Percentiles rank a stretch among this genome's conserved stretches.
Conservation (phyloP, 768 basidiomycete species). For the Kwoniella sp. region DNA sequence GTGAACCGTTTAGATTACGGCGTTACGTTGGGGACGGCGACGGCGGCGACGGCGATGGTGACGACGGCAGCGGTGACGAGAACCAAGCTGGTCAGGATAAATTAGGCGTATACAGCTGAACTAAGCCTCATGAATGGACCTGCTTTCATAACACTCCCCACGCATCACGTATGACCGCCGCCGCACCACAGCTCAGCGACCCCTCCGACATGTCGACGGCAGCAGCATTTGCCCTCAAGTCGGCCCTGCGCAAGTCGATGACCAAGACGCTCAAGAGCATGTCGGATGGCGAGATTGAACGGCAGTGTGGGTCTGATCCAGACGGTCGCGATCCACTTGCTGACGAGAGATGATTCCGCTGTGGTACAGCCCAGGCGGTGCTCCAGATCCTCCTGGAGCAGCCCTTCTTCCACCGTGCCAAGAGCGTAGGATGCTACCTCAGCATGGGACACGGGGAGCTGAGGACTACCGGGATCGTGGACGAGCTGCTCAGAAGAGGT, state of each 20-base stretch:
- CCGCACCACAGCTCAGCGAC: neutral
- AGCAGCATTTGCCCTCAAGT: constrained; percentile 23
- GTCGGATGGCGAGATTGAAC: constrained; percentile 23
- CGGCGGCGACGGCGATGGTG: too few relatives aligned
- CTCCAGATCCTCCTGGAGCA: constrained; percentile 11
- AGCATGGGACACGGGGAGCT: constrained; percentile 40
- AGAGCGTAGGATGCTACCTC: constrained; percentile 38
- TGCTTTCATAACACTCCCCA: too few relatives aligned
- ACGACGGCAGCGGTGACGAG: too few relatives aligned
- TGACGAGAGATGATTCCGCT: neutral
- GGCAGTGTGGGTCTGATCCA: constrained; percentile 28
- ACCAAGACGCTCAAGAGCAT: constrained; percentile 28
- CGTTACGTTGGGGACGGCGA: neutral
- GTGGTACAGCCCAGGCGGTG: constrained; percentile 21
- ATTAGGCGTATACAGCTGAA: too few relatives aligned
- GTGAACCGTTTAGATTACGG: constrained; percentile 6
- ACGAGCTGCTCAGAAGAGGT: constrained; percentile 29
- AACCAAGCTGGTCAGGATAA: too few relatives aligned
- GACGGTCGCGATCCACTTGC: neutral
- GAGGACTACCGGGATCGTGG: constrained; percentile 30
- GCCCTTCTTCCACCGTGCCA: constrained; percentile 30
- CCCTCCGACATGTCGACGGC: constrained; percentile 9
- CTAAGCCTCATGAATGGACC: too few relatives aligned
- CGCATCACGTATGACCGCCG: too few relatives aligned
- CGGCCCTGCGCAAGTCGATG: constrained; percentile 30